Base-by-base conservation (phyloP, 805 yeast genomes). In the Saccharomyces jurei region DNA sequence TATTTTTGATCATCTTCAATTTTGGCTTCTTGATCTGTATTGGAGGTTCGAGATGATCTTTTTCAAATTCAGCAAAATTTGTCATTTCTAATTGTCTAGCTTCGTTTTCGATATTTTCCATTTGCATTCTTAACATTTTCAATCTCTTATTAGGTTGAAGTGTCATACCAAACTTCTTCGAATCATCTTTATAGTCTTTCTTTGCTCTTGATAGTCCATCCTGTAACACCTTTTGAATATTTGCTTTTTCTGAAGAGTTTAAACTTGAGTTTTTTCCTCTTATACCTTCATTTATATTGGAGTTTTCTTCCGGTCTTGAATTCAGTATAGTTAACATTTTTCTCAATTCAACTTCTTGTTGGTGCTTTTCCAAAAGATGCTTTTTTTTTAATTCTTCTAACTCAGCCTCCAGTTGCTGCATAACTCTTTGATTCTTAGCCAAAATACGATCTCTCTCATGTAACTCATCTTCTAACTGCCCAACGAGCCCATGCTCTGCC, bases 11-110 rank as follows among this genome's bases (percentile, higher is more conserved):
- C 31, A 51, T 50, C 11, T 28, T 30, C 5, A 17, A 22, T 49
- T 26, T 17, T 27, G 41, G 52, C 50, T 51, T 51, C 21, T 31
- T 50, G 10, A 56, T 51, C 25, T 54, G 51, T 11, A 61, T 49
- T 6, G 64, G 60, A 4, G 61, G 50, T 14, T 62, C 59, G 6
- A 54, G 48, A 11, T 51, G 30, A 50, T 55, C 56, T 51, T 66
- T 58, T 57, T 71, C 60, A 54, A 58, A 58, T 31, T 82, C 87
- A 28, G 80, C 84, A 63, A 89, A 90, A 60, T 89, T 94, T 22
- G 87, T 86, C 80, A 82, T 84, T 67, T 92, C 97, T 55, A 92
- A 76, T 63, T 86, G 87, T 56, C 95, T 74, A 0, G 97, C 97
- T 73, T 88, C 87, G 50, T 81, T 79, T 65, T 88, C 96, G 52